Conservation (phyloP, 768 basidiomycete genomes). For the Kwoniella mangroviensis region DNA sequence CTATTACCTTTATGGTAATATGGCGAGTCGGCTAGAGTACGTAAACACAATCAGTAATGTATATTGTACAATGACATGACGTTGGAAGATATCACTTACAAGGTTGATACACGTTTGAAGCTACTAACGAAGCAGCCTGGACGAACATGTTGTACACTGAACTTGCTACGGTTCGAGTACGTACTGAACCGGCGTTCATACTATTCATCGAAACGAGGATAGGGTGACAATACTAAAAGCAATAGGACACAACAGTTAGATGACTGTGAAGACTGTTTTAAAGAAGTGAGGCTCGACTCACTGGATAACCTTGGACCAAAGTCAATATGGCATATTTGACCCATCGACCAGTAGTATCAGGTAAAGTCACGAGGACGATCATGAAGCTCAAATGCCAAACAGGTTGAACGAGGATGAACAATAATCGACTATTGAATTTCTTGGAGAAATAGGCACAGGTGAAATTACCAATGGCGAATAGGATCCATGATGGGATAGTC, state of each 20-base stretch:
- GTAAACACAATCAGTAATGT: not conserved
- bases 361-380: slow-evolving; percentile 64
- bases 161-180: slow-evolving; percentile 62
- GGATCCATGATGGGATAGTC: slow-evolving; percentile 66
- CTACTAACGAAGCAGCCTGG: slow-evolving; percentile 60
- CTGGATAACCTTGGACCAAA: slow-evolving; percentile 64
- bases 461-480: slow-evolving; percentile 62
- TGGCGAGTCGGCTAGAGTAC: slow-evolving; percentile 24
- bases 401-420: slow-evolving; percentile 64
- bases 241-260: not conserved
- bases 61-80: not conserved
- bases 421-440: slow-evolving; percentile 65
- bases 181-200: slow-evolving; percentile 66
- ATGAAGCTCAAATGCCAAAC: slow-evolving; percentile 70
- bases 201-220: slow-evolving; percentile 42
- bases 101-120: slow-evolving; percentile 64
- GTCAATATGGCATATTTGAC: slow-evolving; percentile 35
- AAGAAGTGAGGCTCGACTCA: slow-evolving; percentile 58
- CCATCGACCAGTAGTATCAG: slow-evolving; percentile 40
- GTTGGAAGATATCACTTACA: slow-evolving; percentile 31
- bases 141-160: slow-evolving; percentile 70
- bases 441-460: slow-evolving; percentile 65
- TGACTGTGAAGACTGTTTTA: slow-evolving; percentile 53
- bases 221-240: slow-evolving; percentile 35
- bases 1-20: slow-evolving; percentile 69